Conservation (phyloP, 805 yeast species). For the Geotrichum ghanense region DNA sequence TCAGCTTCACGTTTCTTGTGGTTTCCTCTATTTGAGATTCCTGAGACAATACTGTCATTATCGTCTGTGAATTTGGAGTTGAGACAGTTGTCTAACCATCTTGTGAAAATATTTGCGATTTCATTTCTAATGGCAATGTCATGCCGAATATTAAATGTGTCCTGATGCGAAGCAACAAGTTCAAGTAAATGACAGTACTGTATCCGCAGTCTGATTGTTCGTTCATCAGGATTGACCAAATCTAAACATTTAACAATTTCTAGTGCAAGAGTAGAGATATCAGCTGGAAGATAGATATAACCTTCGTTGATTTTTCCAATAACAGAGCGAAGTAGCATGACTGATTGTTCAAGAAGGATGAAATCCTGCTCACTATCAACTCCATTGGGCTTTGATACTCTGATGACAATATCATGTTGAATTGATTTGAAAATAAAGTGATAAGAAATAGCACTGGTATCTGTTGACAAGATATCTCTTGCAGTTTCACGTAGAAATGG, state of each 20-base stretch:
- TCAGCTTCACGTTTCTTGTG: slow-evolving; percentile 5
- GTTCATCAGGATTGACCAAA: slow-evolving; percentile 4
- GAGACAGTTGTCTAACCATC: slow-evolving; percentile 16
- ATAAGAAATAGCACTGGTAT: slow-evolving; percentile 50
- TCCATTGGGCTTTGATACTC: background rate
- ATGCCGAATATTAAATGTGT: slow-evolving; percentile 15
- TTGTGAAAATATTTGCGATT: slow-evolving; percentile 14
- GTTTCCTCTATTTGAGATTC: background rate
- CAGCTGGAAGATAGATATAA: slow-evolving; percentile 16
- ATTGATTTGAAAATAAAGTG: slow-evolving; percentile 30
- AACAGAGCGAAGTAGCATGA: slow-evolving; percentile 15
- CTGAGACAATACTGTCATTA: slow-evolving; percentile 5
- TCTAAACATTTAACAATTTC: slow-evolving; percentile 13
- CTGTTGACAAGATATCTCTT: slow-evolving; percentile 58
- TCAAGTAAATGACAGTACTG: slow-evolving; percentile 17
- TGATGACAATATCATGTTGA: background rate
- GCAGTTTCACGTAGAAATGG: slow-evolving; percentile 52
- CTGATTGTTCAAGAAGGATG: slow-evolving; percentile 12
- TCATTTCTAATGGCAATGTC: slow-evolving; percentile 14
- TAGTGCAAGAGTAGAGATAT: slow-evolving; percentile 14
- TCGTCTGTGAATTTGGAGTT: background rate
- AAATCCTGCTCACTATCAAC: background rate
- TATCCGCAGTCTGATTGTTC: slow-evolving; percentile 13
- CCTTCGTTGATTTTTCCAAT: slow-evolving; percentile 15
- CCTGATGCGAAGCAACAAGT: slow-evolving; percentile 15